phyloP scores from a whole-genome alignment of 352 stramenopile genomes.

The Pythium rhizo-oryzae region DNA sequence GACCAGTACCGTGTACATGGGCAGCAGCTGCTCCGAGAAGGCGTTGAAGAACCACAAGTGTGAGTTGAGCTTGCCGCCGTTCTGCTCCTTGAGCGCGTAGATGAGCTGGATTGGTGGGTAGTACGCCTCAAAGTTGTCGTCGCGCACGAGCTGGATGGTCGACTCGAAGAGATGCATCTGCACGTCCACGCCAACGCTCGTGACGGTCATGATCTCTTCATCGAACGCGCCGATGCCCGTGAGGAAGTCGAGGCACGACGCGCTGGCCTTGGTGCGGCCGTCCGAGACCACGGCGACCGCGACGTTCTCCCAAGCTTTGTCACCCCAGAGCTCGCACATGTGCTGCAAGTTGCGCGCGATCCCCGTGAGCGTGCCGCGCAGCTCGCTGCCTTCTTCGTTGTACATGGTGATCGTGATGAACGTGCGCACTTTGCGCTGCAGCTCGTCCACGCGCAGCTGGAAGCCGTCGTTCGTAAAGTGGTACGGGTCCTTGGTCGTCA shows the following conservation, averaged over 20 bases:
- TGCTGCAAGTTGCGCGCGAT: slow-evolving; percentile 43
- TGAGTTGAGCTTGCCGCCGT: slow-evolving; percentile 53
- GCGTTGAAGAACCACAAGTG: slow-evolving; percentile 65
- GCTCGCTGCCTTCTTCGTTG: slow-evolving; percentile 49
- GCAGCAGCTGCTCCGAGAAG: slow-evolving; percentile 56
- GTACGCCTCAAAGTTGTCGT: slow-evolving; percentile 46
- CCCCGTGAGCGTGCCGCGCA: slow-evolving; percentile 42
- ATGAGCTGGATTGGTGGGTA: slow-evolving; percentile 55
- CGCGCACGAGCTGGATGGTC: slow-evolving; percentile 43
- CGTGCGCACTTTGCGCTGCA: slow-evolving; percentile 40
- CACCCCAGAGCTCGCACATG: slow-evolving; percentile 47
- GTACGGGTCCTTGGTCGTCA: slow-evolving; percentile 48
- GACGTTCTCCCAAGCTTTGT: slow-evolving; percentile 43
- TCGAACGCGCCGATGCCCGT: slow-evolving; percentile 44
- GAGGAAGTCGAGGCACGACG: slow-evolving; percentile 44
- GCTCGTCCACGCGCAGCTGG: slow-evolving; percentile 39
- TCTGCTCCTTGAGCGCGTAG: slow-evolving; percentile 56
- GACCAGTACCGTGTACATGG: slow-evolving; percentile 52
- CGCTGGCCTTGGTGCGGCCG: slow-evolving; percentile 45
- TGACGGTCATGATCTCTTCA: slow-evolving; percentile 60
- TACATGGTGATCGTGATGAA: slow-evolving; percentile 62
- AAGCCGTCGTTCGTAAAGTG: slow-evolving; percentile 48
- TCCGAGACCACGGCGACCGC: slow-evolving; percentile 46
- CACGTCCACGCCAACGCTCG: slow-evolving; percentile 42
- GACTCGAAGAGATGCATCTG: slow-evolving; percentile 53